These are phyloP conservation scores for Choricystis sp. DNA, from an alignment of 139 green algal genomes.

Conservation along the genomic window DNA sequence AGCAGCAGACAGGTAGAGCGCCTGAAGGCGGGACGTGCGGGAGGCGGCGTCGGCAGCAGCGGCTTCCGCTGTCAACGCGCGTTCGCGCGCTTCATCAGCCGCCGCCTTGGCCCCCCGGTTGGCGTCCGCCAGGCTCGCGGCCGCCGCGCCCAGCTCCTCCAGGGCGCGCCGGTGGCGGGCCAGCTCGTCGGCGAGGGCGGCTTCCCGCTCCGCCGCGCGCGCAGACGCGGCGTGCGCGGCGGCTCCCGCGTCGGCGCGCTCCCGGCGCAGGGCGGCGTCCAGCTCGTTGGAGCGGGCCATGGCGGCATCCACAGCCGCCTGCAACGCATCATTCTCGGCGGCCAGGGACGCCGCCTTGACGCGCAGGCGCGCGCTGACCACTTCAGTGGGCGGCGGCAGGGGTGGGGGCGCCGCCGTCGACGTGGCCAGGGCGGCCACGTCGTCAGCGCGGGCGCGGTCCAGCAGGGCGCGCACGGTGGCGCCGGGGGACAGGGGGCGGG, in stretches of 20 bases:
- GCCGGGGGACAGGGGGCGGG: too few species aligned
- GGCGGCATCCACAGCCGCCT: too few species aligned
- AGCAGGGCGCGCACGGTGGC: too few species aligned
- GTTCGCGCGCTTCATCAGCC: too few species aligned
- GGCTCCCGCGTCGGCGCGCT: too few species aligned
- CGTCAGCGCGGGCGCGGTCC: not conserved
- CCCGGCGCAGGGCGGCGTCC: not conserved
- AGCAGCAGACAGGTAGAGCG: too few species aligned
- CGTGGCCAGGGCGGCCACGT: not conserved
- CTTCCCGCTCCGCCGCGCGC: not conserved
- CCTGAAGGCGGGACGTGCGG: too few species aligned
- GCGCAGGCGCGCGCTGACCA: constrained; percentile 4
- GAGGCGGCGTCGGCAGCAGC: too few species aligned
- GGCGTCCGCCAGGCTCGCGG: not conserved
- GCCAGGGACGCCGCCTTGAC: constrained; percentile 6
- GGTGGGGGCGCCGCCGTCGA: not conserved
- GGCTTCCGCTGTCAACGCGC: too few species aligned
- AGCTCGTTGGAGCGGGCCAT: not conserved
- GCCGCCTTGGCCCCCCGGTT: too few species aligned
- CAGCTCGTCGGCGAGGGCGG: not conserved
- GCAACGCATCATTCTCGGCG: constrained; percentile 15
- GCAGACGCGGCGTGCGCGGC: too few species aligned
- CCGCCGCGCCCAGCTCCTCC: not conserved
- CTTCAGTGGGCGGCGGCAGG: not conserved
- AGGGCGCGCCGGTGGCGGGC: not conserved